phyloP scores from a whole-genome alignment of 2,329 filamentous ascomycete genomes.

The Pseudocercospora macadamiae region DNA sequence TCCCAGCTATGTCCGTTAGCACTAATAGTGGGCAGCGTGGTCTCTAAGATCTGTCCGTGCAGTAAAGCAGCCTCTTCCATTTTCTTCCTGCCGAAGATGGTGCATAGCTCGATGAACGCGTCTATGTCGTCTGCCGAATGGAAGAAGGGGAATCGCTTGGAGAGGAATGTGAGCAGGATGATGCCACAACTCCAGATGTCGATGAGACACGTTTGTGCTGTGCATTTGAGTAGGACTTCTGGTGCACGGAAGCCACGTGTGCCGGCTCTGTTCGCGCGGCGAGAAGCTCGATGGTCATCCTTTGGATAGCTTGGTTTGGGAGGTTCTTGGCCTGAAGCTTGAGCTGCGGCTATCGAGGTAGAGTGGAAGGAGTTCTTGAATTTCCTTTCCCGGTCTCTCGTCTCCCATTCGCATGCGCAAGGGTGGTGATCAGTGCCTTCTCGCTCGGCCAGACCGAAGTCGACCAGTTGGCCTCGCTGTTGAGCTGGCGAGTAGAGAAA shows the following conservation, averaged over 20 bases:
- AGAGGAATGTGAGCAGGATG: conserved; percentile 93
- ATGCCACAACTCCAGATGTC: conserved; percentile 97
- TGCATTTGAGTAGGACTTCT: conserved; percentile 96
- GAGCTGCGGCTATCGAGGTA: conserved; percentile 49
- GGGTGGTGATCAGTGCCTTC: conserved; percentile 72
- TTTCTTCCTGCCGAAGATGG: conserved; percentile 82
- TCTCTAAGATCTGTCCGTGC: conserved; percentile 91
- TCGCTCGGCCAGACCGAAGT: conserved; percentile 92
- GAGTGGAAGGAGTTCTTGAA: conserved; percentile 63
- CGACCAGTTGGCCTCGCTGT: conserved; percentile 88
- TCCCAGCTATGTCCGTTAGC: conserved; percentile 83
- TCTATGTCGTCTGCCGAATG: conserved; percentile 98
- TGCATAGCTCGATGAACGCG: conserved; percentile 94
- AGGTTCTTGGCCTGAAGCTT: conserved; percentile 31
- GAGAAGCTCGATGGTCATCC: conserved; percentile 82
- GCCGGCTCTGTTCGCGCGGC: conserved; percentile 90
- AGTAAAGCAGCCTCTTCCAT: conserved; percentile 83
- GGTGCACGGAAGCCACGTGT: conserved; percentile 95
- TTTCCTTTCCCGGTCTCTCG: conserved; percentile 62
- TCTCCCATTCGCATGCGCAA: conserved; percentile 76
- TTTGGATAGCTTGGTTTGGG: conserved; percentile 74
- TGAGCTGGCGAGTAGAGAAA: conserved; percentile 87
- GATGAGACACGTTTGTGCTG: conserved; percentile 85
- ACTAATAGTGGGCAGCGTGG: conserved; percentile 87
- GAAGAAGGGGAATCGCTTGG: conserved; percentile 94